These are phyloP conservation scores for Nothophaeocryptopus gaeumannii DNA, from an alignment of 2,329 filamentous ascomycete genomes.

Conservation along the genomic window DNA sequence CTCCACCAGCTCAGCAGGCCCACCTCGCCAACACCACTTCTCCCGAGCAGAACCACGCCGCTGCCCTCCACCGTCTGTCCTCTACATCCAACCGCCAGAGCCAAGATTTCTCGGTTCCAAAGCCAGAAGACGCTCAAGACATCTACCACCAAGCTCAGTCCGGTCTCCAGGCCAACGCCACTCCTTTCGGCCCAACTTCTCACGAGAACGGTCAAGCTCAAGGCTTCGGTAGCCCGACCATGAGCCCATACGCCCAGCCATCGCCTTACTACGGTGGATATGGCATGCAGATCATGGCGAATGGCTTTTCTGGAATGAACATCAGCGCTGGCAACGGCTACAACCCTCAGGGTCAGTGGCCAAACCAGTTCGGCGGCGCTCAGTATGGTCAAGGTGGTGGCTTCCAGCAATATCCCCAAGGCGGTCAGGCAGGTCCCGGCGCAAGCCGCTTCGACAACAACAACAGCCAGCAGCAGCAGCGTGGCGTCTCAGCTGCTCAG, in stretches of 20 bases:
- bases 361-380: conserved; percentile 14
- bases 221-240: conserved; percentile 27
- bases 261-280: conserved; percentile 50
- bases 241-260: conserved; percentile 30
- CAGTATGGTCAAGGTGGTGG: conserved; percentile 45
- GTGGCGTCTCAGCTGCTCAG: conserved; percentile 64
- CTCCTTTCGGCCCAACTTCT: conserved; percentile 66
- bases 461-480: conserved; percentile 46
- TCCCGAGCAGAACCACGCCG: conserved; percentile 55
- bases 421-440: conserved; percentile 34
- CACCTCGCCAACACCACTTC: conserved; percentile 27
- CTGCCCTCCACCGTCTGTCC: conserved; percentile 71
- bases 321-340: conserved; percentile 41
- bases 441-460: conserved; percentile 62
- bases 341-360: conserved; percentile 42
- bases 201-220: conserved; percentile 38
- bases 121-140: conserved; percentile 47
- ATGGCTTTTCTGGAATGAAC: conserved; percentile 66
- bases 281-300: conserved; percentile 61
- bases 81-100: conserved; percentile 61
- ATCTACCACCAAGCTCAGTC: conserved; percentile 64
- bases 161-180: conserved; percentile 73
- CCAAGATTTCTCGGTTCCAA: conserved; percentile 62
- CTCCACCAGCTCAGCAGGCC: conserved; percentile 26
- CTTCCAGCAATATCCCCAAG: conserved; percentile 52